These are phyloP conservation scores for Ceratobasidium sp. DNA, from an alignment of 1,284 basidiomycete genomes.

Conservation along the genomic window DNA sequence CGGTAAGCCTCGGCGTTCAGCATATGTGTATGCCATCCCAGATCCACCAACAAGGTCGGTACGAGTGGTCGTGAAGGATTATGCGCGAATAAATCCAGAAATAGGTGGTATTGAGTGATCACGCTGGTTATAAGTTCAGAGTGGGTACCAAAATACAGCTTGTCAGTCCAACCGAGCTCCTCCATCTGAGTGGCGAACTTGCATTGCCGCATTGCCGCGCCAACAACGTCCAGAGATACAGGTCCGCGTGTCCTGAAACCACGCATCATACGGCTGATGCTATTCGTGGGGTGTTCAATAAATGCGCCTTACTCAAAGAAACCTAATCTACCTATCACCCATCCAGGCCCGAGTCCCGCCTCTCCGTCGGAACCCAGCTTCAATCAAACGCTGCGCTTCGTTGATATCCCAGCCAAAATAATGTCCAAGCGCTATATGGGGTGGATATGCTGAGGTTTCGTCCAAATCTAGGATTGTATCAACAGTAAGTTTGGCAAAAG, in stretches of 20 bases:
- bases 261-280: conserved; percentile 41
- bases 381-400: conserved; percentile 37
- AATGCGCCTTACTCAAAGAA: neutral
- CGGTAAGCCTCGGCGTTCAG: conserved; percentile 44
- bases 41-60: conserved; percentile 48
- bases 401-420: conserved; percentile 38
- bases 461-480: conserved; percentile 34
- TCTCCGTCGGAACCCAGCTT: conserved; percentile 36
- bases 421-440: conserved; percentile 43
- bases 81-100: conserved; percentile 43
- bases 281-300: neutral
- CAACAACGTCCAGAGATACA: conserved; percentile 28
- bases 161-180: conserved; percentile 39
- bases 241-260: conserved; percentile 18
- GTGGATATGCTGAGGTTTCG: conserved; percentile 19
- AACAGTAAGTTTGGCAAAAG: conserved; percentile 35
- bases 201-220: conserved; percentile 32
- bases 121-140: conserved; percentile 16
- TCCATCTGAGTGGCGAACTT: conserved; percentile 42
- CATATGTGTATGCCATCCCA: conserved; percentile 50
- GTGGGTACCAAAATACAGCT: conserved; percentile 35
- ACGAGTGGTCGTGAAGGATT: conserved; percentile 33
- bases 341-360: conserved; percentile 42
- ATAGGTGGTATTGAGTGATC: conserved; percentile 44
- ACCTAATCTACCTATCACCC: conserved; percentile 30